Conservation (phyloP, 108 stramenopile species). For the Cyclotella baltica region DNA sequence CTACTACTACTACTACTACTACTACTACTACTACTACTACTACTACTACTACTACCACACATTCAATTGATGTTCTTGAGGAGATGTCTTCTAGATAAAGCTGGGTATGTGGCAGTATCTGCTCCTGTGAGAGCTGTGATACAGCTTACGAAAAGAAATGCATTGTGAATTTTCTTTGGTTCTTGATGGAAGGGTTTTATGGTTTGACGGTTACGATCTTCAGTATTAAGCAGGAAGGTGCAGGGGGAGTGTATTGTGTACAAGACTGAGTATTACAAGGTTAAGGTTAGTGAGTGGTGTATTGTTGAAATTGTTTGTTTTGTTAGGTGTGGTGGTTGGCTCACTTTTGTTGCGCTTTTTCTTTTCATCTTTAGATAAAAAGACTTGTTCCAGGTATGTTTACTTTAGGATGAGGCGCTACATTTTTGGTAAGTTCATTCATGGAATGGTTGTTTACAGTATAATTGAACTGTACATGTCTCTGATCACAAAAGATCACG, state of each 20-base stretch:
- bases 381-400: constrained; percentile 50
- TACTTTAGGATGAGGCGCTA: constrained; percentile 60
- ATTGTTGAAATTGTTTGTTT: too few relatives aligned
- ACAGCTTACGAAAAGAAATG: constrained; percentile 19
- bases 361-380: constrained; percentile 12
- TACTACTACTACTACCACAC: too few relatives aligned
- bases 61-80: constrained; percentile 57
- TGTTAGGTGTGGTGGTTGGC: too few relatives aligned
- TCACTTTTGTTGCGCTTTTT: background rate
- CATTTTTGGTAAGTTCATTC: constrained; percentile 25
- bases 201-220: constrained; percentile 33
- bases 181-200: constrained; percentile 9
- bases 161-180: constrained; percentile 14
- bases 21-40: too few relatives aligned
- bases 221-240: constrained; percentile 28
- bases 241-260: background rate
- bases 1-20: too few relatives aligned
- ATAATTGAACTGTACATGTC: background rate
- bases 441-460: background rate
- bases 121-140: constrained; percentile 34
- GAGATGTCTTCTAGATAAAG: constrained; percentile 50
- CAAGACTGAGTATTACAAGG: constrained; percentile 40
- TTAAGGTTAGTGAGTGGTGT: constrained; percentile 22
- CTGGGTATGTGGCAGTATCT: constrained; percentile 61
- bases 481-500: too few relatives aligned